Evolutionary conservation across 2,329 filamentous ascomycete genomes (phyloP).

Genomic region (Ophiostoma fasciatum): DNA sequence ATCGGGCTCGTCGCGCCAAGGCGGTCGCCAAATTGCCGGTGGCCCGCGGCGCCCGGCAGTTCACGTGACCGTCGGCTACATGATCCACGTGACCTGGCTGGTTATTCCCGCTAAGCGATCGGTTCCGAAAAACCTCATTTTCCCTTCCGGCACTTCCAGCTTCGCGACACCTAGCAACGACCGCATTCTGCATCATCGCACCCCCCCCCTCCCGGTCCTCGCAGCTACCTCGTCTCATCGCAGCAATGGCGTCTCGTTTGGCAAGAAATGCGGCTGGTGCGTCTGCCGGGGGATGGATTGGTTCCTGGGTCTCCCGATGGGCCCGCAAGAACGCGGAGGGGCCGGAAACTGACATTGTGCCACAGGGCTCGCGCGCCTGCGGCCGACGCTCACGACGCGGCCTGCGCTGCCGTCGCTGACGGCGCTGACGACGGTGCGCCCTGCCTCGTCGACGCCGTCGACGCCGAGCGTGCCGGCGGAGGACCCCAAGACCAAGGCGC

Average conservation of each 20-base stretch:
- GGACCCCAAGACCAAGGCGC: slow-evolving; percentile 92
- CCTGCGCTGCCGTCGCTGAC: slow-evolving; percentile 16
- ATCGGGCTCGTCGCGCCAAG: background rate
- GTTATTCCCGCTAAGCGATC: slow-evolving; percentile 9
- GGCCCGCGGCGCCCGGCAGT: background rate
- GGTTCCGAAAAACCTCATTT: slow-evolving; percentile 29
- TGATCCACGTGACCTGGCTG: slow-evolving; percentile 4
- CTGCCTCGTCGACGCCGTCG: slow-evolving; percentile 47
- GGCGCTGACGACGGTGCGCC: slow-evolving; percentile 58
- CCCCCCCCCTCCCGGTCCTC: slow-evolving; percentile 23
- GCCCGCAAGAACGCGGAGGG: too few species aligned
- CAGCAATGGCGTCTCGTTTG: slow-evolving; percentile 96
- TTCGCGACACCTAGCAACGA: background rate
- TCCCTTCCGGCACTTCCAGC: slow-evolving; percentile 12
- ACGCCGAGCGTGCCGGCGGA: slow-evolving; percentile 53
- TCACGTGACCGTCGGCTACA: slow-evolving; percentile 2
- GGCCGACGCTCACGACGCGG: slow-evolving; percentile 46
- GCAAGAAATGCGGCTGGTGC: slow-evolving; percentile 89
- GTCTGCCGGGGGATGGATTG: too few species aligned
- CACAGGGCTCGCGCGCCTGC: slow-evolving; percentile 78
- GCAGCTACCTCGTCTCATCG: slow-evolving; percentile 32
- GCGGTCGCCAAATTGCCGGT: background rate
- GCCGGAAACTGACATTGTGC: slow-evolving; percentile 10
- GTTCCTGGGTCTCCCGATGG: too few species aligned
- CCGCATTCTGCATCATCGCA: background rate